These are phyloP conservation scores for Penicillium oxalicum DNA, from an alignment of 2,329 filamentous ascomycete genomes.

Conservation along the genomic window DNA sequence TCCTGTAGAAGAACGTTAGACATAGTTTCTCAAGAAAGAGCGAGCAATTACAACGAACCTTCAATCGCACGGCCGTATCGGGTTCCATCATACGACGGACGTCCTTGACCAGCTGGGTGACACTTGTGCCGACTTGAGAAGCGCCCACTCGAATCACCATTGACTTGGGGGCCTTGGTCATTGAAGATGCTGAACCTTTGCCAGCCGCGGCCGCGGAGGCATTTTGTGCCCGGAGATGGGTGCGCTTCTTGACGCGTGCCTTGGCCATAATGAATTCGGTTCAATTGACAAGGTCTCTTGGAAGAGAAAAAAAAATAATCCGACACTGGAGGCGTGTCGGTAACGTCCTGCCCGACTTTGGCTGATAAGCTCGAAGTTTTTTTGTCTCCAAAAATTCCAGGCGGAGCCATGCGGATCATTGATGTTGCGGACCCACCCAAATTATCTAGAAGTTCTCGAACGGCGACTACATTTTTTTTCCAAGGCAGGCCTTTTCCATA, in stretches of 20 bases:
- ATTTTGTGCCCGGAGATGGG: slow-evolving; percentile 65
- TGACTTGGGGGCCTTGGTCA: slow-evolving; percentile 72
- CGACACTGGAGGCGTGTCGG: slow-evolving; percentile 1
- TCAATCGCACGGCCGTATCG: slow-evolving; percentile 79
- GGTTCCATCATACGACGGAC: slow-evolving; percentile 94
- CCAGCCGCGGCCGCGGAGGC: slow-evolving; percentile 38
- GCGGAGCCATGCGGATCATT: slow-evolving; percentile 33
- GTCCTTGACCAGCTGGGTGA: slow-evolving; percentile 87
- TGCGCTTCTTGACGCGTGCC: slow-evolving; percentile 79
- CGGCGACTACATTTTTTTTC: not conserved
- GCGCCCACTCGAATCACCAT: slow-evolving; percentile 98
- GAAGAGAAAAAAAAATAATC: not conserved
- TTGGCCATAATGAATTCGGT: slow-evolving; percentile 59
- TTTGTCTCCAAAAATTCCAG: slow-evolving; percentile 30
- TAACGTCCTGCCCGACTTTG: slow-evolving; percentile 6
- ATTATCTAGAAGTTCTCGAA: slow-evolving; percentile 21
- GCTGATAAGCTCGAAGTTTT: slow-evolving; percentile 21
- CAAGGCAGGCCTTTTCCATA: slow-evolving; percentile 8
- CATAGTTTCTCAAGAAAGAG: not conserved
- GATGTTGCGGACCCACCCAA: slow-evolving; percentile 33
- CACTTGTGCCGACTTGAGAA: slow-evolving; percentile 82
- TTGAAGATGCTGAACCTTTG: slow-evolving; percentile 56
- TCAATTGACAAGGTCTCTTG: not conserved
- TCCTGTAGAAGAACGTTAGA: slow-evolving; percentile 46
- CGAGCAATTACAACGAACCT: slow-evolving; percentile 40